Conservation (phyloP, 2,329 filamentous ascomycete genomes). For the Ascosphaera apis region DNA sequence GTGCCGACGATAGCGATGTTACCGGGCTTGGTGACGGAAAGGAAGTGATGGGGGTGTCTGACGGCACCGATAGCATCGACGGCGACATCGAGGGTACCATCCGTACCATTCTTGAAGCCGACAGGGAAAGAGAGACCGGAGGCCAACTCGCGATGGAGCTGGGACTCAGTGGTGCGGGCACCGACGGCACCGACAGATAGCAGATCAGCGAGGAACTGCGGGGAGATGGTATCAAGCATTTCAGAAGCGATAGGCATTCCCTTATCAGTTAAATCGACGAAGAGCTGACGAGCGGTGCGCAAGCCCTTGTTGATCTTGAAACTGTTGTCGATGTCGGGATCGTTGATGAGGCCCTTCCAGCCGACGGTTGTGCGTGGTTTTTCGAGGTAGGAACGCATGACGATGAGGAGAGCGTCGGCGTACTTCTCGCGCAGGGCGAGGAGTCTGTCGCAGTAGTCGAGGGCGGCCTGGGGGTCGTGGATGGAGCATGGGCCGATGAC, state of each 20-base stretch:
- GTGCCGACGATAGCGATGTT: constrained; percentile 89
- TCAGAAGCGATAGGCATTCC: constrained; percentile 95
- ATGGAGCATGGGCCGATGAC: constrained; percentile 93
- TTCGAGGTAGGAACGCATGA: constrained; percentile 97
- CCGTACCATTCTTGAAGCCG: constrained; percentile 98
- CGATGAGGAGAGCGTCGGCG: constrained; percentile 69
- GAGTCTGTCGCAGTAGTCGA: constrained; percentile 79
- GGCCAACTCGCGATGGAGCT: constrained; percentile 84
- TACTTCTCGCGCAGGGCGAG: constrained; percentile 68
- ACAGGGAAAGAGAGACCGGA: constrained; percentile 91
- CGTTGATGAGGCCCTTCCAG: constrained; percentile 98
- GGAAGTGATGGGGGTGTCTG: constrained; percentile 80
- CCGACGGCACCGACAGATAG: constrained; percentile 83
- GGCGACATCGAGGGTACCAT: constrained; percentile 69
- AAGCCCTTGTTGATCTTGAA: constrained; percentile 99
- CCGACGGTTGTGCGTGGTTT: constrained; percentile 95
- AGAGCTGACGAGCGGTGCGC: constrained; percentile 65
- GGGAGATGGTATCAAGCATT: constrained; percentile 95
- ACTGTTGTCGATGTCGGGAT: constrained; percentile 92
- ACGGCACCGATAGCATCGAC: constrained; percentile 92
- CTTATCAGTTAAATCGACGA: constrained; percentile 70
- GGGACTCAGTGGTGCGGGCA: constrained; percentile 87
- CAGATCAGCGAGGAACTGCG: constrained; percentile 85
- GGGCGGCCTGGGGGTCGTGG: constrained; percentile 73
- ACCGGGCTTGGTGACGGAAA: constrained; percentile 91